Base-by-base conservation (phyloP, 108 stramenopile species). In the Seminavis robusta region DNA sequence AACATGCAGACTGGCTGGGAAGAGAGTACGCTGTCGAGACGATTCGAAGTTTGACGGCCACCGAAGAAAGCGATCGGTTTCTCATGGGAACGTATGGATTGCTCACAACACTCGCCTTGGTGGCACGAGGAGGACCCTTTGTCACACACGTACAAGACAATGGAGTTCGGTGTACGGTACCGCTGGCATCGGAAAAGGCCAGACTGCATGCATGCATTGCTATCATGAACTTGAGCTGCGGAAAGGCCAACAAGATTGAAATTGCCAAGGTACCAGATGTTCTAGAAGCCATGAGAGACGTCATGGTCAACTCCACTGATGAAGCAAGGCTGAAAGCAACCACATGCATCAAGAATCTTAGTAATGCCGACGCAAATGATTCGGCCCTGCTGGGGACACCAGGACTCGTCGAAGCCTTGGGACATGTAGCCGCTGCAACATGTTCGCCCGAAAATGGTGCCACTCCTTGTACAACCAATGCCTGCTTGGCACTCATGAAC, bases 21-120 rank as follows among this genome's bases (percentile, higher is more conserved):
- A 33, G 91, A 15, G 92, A 93, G 48, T 90, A 93, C 52, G 92
- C 92, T 28, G 92, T 90, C 20, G 92, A 93, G 64, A 88, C 92
- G 6, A 71, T 93, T 25, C 83, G 92, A 24, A 84, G 81, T 67
- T 52, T 93, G 19, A 93, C 92, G 23, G 92, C 92, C 16, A 89
- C 92, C 9, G 92, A 93, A 64, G 92, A 88, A 53, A 84, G 81
- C 36, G 92, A 93, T 73, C 59, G 62, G 27, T 86, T 74, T 58
- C 69, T 93, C 26, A 93, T 93, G 92, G 65, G 69, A 13, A 65
- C 82, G 2, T 76, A 67, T 16, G 86, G 84, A 7, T 53, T 93
- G 34, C 69, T 93, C 20, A 82, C 79, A 33, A 79, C 84, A 37
- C 70, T 93, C 3, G 85, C 92, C 6, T 55, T 83, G 10, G 86